Conservation (phyloP, 2,329 filamentous ascomycete genomes). For the Sclerotinia trifoliorum region DNA sequence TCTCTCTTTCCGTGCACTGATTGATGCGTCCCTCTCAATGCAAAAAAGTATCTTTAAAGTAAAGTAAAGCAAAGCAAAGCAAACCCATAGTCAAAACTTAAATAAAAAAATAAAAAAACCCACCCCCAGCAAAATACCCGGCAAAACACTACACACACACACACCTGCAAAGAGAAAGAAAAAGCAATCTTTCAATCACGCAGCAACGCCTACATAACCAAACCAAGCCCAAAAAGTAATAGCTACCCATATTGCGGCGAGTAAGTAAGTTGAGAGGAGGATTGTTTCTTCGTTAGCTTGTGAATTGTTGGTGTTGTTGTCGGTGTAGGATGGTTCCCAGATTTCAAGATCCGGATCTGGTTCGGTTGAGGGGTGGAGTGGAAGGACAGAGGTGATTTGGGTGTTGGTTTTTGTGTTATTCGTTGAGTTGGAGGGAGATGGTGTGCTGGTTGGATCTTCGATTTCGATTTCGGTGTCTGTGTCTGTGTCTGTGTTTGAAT, state of each 20-base stretch:
- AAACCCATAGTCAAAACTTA: no score
- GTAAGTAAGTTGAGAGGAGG: background rate
- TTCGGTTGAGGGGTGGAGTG: background rate
- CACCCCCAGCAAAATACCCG: no score
- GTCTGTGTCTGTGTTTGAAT: background rate
- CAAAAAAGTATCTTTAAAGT: no score
- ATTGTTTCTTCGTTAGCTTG: no score
- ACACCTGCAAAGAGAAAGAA: background rate
- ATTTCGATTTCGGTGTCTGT: background rate
- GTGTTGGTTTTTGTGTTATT: no score
- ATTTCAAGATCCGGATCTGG: background rate
- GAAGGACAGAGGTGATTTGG: no score
- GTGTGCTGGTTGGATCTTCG: background rate
- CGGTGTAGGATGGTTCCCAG: background rate
- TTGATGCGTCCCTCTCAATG: no score
- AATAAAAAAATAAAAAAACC: no score
- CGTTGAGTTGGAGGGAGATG: background rate
- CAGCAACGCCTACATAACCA: background rate
- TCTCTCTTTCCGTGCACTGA: no score
- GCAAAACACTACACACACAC: no score
- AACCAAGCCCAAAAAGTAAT: background rate
- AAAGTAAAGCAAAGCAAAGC: no score
- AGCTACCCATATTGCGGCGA: background rate
- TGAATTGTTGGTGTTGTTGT: background rate
- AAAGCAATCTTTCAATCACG: background rate